These are phyloP conservation scores for Phytophthora capsici DNA, from an alignment of 352 stramenopile genomes.

Conservation along the genomic window DNA sequence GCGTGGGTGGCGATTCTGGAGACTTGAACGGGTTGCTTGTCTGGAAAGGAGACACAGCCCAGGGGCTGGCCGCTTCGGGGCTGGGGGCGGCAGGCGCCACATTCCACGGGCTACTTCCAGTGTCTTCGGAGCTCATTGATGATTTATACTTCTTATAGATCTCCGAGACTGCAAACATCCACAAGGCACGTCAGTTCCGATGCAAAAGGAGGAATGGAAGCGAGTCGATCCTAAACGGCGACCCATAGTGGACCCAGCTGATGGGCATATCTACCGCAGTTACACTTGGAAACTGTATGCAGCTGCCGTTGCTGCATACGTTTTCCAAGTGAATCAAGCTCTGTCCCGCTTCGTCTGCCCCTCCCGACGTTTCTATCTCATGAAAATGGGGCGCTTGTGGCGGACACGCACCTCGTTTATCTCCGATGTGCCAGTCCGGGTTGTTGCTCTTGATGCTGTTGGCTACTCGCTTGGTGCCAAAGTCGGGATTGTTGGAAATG, in stretches of 20 bases:
- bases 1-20: conserved; percentile 6
- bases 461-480: conserved; percentile 74
- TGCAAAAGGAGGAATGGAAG: conserved; percentile 21
- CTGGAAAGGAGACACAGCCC: conserved; percentile 52
- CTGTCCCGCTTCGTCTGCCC: conserved; percentile 16
- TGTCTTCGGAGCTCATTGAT: conserved; percentile 43
- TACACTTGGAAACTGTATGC: conserved; percentile 24
- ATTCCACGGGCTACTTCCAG: conserved; percentile 60
- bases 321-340: conserved; percentile 1
- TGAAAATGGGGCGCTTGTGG: conserved; percentile 10
- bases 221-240: not conserved
- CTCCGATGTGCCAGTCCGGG: conserved; percentile 70
- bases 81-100: conserved; percentile 40
- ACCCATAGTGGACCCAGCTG: not conserved
- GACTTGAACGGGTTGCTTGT: conserved; percentile 47
- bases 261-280: conserved; percentile 16
- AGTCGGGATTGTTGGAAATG: conserved; percentile 67
- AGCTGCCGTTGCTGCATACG: not conserved
- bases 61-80: conserved; percentile 36
- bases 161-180: conserved; percentile 66
- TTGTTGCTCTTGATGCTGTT: conserved; percentile 67
- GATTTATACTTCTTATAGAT: conserved; percentile 76
- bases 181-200: conserved; percentile 7
- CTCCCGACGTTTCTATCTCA: conserved; percentile 9
- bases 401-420: conserved; percentile 67